phyloP scores from a whole-genome alignment of 1,284 basidiomycete genomes.

The Agroathelia rolfsii region DNA sequence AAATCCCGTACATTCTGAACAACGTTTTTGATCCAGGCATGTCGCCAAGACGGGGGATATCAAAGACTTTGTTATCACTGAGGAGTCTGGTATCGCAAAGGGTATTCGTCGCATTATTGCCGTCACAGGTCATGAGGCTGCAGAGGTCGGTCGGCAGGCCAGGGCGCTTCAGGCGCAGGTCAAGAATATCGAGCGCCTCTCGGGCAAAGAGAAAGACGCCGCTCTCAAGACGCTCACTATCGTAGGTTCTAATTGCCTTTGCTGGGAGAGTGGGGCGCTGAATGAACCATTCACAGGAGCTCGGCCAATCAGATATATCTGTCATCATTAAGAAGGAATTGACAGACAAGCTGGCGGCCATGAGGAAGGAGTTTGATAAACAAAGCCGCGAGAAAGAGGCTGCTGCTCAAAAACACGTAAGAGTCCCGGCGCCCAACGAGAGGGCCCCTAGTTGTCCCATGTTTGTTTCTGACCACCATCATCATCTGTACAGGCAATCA shows the following conservation, averaged over 20 bases:
- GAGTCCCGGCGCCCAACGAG: constrained; percentile 13
- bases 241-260: too few species aligned
- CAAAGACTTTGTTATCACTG: constrained; percentile 88
- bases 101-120: constrained; percentile 93
- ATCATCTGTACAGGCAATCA: constrained; percentile 51
- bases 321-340: constrained; percentile 76
- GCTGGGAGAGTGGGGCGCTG: too few species aligned
- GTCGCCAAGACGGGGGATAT: constrained; percentile 94
- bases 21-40: constrained; percentile 50
- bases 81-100: constrained; percentile 97
- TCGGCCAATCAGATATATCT: constrained; percentile 86
- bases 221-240: constrained; percentile 75
- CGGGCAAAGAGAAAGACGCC: constrained; percentile 79
- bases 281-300: too few species aligned
- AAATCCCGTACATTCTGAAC: too few species aligned
- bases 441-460: constrained; percentile 4
- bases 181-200: constrained; percentile 50
- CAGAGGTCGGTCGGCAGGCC: constrained; percentile 68
- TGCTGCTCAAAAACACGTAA: constrained; percentile 71
- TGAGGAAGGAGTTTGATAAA: constrained; percentile 82
- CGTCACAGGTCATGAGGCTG: constrained; percentile 90
- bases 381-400: constrained; percentile 77
- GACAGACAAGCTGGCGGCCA: constrained; percentile 60
- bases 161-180: constrained; percentile 58
- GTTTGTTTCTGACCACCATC: constrained; percentile 1